Conservation (phyloP, 2,329 filamentous ascomycete genomes). For the Ophiocordyceps sinensis region DNA sequence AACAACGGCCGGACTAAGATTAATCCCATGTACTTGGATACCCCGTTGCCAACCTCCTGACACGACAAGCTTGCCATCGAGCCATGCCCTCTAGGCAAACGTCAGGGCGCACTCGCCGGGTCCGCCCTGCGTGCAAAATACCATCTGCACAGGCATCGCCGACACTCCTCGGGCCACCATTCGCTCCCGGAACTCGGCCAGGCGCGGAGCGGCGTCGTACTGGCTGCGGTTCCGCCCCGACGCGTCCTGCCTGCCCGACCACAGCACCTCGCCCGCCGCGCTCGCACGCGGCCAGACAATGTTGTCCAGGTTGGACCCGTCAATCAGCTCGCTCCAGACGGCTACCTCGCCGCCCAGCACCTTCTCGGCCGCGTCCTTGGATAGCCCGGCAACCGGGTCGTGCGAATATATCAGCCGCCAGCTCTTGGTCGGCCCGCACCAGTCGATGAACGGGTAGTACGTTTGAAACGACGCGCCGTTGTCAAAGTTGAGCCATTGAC, state of each 20-base stretch:
- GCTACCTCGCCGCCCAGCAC: slow-evolving; percentile 73
- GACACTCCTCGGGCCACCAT: slow-evolving; percentile 53
- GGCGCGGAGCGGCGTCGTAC: slow-evolving; percentile 50
- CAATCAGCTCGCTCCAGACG: slow-evolving; percentile 69
- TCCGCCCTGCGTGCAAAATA: slow-evolving; percentile 16
- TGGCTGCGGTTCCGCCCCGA: slow-evolving; percentile 56
- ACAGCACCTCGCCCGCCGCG: slow-evolving; percentile 66
- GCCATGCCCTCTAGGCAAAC: background rate
- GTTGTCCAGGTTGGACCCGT: slow-evolving; percentile 58
- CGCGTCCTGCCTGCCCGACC: slow-evolving; percentile 57
- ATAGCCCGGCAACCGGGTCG: slow-evolving; percentile 54
- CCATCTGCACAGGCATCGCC: slow-evolving; percentile 12
- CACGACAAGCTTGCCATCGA: too few relatives aligned
- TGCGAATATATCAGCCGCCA: slow-evolving; percentile 74
- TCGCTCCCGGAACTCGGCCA: slow-evolving; percentile 65
- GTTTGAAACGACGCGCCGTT: slow-evolving; percentile 32
- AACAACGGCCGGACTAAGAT: too few relatives aligned
- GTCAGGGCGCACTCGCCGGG: slow-evolving; percentile 12
- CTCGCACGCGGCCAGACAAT: slow-evolving; percentile 66
- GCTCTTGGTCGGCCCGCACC: slow-evolving; percentile 66
- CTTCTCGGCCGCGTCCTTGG: slow-evolving; percentile 44
- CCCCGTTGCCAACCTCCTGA: too few relatives aligned
- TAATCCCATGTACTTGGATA: too few relatives aligned
- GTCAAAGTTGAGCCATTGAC: slow-evolving; percentile 61
- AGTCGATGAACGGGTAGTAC: slow-evolving; percentile 63